phyloP scores from a whole-genome alignment of 1,139 yeast species.

The Debaryomyces psychrophilus region DNA sequence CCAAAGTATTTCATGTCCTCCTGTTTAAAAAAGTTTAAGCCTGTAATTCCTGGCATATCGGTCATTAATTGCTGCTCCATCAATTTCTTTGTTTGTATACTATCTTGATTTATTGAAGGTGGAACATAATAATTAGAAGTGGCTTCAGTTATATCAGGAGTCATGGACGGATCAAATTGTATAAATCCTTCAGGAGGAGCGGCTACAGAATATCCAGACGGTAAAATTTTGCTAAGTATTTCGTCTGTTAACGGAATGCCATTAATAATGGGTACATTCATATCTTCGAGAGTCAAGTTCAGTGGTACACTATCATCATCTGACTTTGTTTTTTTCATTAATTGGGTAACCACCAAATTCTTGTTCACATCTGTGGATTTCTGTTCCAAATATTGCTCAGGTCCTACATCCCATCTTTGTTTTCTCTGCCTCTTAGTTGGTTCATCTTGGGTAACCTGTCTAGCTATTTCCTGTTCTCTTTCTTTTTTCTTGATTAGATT shows the following conservation, averaged over 20 bases:
- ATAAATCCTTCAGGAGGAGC: conserved; percentile 52
- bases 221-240: conserved; percentile 54
- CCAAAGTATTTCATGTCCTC: conserved; percentile 77
- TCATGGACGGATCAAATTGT: conserved; percentile 24
- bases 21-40: conserved; percentile 66
- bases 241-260: conserved; percentile 54
- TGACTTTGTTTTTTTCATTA: conserved; percentile 11
- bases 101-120: conserved; percentile 25
- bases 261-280: conserved; percentile 43
- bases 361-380: conserved; percentile 16
- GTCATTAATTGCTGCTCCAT: conserved; percentile 40
- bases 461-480: conserved; percentile 21
- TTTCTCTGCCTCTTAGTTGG: conserved; percentile 23
- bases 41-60: conserved; percentile 62
- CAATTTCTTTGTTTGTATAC: conserved; percentile 27
- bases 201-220: conserved; percentile 54
- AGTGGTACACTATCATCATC: conserved; percentile 4
- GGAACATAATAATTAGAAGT: conserved; percentile 29
- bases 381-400: conserved; percentile 32
- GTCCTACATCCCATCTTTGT: conserved; percentile 41
- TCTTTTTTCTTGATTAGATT: conserved; percentile 21
- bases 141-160: conserved; percentile 36
- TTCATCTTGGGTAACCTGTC: conserved; percentile 10
- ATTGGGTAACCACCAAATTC: conserved; percentile 11
- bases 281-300: conserved; percentile 12